These are phyloP conservation scores for Pythium biforme DNA, from an alignment of 352 stramenopile species.

Conservation along the genomic window DNA sequence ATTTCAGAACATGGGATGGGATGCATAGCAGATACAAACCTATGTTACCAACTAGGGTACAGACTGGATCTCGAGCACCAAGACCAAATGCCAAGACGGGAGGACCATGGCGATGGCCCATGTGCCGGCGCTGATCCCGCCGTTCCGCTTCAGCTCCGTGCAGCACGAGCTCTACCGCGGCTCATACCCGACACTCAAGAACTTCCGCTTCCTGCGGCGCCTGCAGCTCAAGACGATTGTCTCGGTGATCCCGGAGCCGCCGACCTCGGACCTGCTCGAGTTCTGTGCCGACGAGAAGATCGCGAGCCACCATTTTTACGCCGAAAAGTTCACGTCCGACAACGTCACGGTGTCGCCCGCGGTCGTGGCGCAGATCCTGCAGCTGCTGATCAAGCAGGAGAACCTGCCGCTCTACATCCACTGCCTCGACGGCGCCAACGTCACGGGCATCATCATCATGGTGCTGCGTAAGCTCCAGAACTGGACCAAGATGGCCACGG, in stretches of 20 bases:
- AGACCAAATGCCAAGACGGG: too few species aligned
- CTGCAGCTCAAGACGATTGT: constrained; percentile 77
- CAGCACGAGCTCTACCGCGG: constrained; percentile 81
- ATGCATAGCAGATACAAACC: neutral
- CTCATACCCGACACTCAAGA: constrained; percentile 84
- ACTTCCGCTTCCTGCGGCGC: constrained; percentile 78
- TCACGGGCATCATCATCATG: constrained; percentile 88
- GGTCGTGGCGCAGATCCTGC: constrained; percentile 74
- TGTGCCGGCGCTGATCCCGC: constrained; percentile 74
- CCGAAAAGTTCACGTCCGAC: constrained; percentile 87
- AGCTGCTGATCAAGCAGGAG: constrained; percentile 75
- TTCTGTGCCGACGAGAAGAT: constrained; percentile 77
- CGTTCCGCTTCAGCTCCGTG: constrained; percentile 85
- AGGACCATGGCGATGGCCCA: constrained; percentile 39
- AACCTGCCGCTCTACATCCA: constrained; percentile 85
- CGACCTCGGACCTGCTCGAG: constrained; percentile 69
- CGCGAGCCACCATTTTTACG: constrained; percentile 73
- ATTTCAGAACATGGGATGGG: constrained; percentile 6
- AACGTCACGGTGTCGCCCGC: constrained; percentile 79
- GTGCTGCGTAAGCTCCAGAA: constrained; percentile 86
- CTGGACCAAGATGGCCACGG: constrained; percentile 82
- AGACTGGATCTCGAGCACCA: too few species aligned
- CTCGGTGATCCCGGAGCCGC: constrained; percentile 78
- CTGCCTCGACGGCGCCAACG: constrained; percentile 85
- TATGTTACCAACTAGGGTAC: neutral